A percentile compares a stretch with the other conserved stretches of the same genome.
Evolutionary conservation across 495 filamentous ascomycete genomes (phyloP).

Genomic region (Clohesyomyces aquaticus): DNA sequence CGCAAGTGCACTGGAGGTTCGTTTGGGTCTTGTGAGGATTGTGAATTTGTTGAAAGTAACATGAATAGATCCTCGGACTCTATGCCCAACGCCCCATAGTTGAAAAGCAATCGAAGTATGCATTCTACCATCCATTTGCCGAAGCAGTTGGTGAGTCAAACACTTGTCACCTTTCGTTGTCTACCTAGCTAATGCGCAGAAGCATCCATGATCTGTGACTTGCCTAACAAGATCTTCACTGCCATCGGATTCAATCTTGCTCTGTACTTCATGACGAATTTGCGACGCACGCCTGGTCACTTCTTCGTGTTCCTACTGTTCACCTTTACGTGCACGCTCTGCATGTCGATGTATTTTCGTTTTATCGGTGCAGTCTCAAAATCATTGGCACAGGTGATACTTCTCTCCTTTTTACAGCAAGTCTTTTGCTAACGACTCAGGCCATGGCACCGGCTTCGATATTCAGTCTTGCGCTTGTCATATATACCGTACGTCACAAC

Average conservation of each 20-base stretch:
- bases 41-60: too few species aligned
- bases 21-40: too few species aligned
- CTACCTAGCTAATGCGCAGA: too few species aligned
- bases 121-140: conserved; percentile 84
- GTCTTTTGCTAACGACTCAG: conserved; percentile 11
- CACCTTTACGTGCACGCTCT: background rate
- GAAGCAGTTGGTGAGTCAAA: too few species aligned
- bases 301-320: conserved; percentile 10
- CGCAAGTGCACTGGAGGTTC: conserved; percentile 69
- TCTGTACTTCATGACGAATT: conserved; percentile 1
- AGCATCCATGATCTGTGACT: background rate
- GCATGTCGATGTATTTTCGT: background rate
- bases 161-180: too few species aligned
- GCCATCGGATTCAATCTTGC: background rate
- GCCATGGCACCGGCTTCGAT: conserved; percentile 20
- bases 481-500: too few species aligned
- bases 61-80: conserved; percentile 77
- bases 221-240: background rate
- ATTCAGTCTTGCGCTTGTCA: conserved; percentile 74
- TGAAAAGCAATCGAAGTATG: conserved; percentile 84
- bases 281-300: background rate
- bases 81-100: conserved; percentile 89
- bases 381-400: conserved; percentile 55
- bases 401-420: conserved; percentile 56
- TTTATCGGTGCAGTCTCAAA: background rate